These are phyloP conservation scores for Kodamaea plutei DNA, from an alignment of 1,139 yeast genomes.

Conservation along the genomic window DNA sequence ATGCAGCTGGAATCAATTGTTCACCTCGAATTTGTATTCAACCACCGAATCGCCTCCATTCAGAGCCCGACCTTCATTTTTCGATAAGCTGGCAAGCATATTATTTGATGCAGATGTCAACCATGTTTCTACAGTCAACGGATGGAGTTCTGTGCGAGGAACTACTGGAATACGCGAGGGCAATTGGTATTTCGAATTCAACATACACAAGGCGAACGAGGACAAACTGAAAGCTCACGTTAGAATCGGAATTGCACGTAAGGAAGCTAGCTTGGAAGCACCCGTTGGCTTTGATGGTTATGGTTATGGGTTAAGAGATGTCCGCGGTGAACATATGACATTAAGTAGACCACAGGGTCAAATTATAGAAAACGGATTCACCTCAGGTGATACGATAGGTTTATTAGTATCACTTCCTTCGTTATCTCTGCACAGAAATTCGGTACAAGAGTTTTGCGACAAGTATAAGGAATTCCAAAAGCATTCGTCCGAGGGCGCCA, in stretches of 20 bases:
- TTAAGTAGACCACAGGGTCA: conserved; percentile 62
- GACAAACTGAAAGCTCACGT: conserved; percentile 50
- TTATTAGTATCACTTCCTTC: conserved; percentile 69
- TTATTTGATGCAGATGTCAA: conserved; percentile 41
- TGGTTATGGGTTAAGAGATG: conserved; percentile 87
- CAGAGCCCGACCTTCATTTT: conserved; percentile 56
- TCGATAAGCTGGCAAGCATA: conserved; percentile 68
- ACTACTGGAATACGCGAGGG: conserved; percentile 81
- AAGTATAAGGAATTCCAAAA: conserved; percentile 10
- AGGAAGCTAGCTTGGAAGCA: conserved; percentile 88
- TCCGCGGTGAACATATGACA: conserved; percentile 74
- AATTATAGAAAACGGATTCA: conserved; percentile 43
- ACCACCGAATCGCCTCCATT: conserved; percentile 75
- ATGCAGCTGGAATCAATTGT: conserved; percentile 66
- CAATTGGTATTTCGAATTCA: conserved; percentile 71
- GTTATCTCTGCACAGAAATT: conserved; percentile 37
- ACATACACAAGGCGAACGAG: conserved; percentile 46
- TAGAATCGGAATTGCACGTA: conserved; percentile 74
- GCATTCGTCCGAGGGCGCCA: conserved; percentile 11
- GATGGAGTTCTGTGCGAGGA: conserved; percentile 80
- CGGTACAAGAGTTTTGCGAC: conserved; percentile 19
- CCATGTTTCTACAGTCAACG: conserved; percentile 53
- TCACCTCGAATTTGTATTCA: conserved; percentile 60
- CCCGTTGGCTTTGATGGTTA: conserved; percentile 96
- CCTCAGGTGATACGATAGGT: conserved; percentile 80